Conservation (phyloP, 2,329 filamentous ascomycete genomes). For the Endoconidiophora polonica region DNA sequence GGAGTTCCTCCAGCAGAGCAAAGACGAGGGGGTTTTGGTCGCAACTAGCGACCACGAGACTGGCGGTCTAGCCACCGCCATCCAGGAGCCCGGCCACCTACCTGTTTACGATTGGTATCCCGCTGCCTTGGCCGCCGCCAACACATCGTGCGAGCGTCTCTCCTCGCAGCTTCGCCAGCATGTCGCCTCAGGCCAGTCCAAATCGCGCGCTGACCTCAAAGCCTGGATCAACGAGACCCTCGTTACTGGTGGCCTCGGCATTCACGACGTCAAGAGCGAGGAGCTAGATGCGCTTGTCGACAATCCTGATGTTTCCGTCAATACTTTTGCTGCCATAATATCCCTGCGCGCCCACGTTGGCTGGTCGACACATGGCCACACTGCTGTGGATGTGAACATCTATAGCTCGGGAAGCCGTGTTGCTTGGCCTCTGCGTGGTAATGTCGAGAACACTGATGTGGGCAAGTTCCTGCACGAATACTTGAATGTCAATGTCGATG, state of each 20-base stretch:
- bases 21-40: constrained; percentile 64
- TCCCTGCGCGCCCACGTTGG: constrained; percentile 77
- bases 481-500: constrained; percentile 61
- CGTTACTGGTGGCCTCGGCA: constrained; percentile 55
- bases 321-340: constrained; percentile 66
- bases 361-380: constrained; percentile 89
- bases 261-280: constrained; percentile 51
- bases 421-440: constrained; percentile 53
- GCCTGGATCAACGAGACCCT: constrained; percentile 53
- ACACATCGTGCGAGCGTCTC: constrained; percentile 61
- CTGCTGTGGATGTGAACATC: constrained; percentile 88
- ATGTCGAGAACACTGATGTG: constrained; percentile 89
- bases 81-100: constrained; percentile 40
- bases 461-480: constrained; percentile 68
- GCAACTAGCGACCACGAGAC: constrained; percentile 94
- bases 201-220: constrained; percentile 28
- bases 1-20: constrained; percentile 63
- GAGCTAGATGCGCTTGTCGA: constrained; percentile 55
- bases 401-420: constrained; percentile 60
- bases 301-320: constrained; percentile 34
- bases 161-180: constrained; percentile 44
- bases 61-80: constrained; percentile 67
- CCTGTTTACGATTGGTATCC: constrained; percentile 66
- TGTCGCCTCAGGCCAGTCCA: constrained; percentile 25
- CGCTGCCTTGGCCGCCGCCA: constrained; percentile 54